Evolutionary conservation across 306 rosid genomes (phyloP).

Genomic region (Potentilla sterilis): DNA sequence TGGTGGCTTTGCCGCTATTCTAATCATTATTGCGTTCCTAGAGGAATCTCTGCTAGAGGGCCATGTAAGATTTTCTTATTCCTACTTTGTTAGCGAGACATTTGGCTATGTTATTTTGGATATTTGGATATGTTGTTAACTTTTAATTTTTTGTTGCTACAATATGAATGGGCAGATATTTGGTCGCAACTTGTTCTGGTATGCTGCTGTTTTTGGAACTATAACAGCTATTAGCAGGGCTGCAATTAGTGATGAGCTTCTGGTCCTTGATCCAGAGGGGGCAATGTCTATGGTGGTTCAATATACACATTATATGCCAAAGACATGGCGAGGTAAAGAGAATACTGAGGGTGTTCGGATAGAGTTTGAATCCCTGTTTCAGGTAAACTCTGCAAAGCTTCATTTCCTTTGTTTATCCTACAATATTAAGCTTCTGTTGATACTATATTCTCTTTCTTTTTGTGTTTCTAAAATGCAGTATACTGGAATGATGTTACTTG

Average conservation of each 20-base stretch:
- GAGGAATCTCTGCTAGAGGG: conserved; percentile 97
- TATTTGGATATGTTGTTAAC: background rate
- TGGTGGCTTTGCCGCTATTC: conserved; percentile 92
- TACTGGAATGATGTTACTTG: conserved; percentile 93
- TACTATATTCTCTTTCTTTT: conserved; percentile 18
- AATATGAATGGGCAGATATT: conserved; percentile 49
- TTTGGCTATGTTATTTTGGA: background rate
- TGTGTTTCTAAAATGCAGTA: conserved; percentile 50
- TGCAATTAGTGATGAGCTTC: conserved; percentile 60
- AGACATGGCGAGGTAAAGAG: conserved; percentile 93
- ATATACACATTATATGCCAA: conserved; percentile 94
- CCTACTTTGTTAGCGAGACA: conserved; percentile 2
- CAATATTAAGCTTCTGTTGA: conserved; percentile 13
- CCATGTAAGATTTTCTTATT: conserved; percentile 53
- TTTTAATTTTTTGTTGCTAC: conserved; percentile 2
- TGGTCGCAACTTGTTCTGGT: conserved; percentile 96
- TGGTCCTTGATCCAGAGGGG: conserved; percentile 77
- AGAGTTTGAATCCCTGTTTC: conserved; percentile 85
- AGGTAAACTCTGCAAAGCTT: conserved; percentile 41
- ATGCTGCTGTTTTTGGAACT: conserved; percentile 91
- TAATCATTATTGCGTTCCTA: conserved; percentile 82
- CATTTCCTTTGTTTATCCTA: background rate
- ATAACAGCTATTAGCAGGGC: conserved; percentile 85
- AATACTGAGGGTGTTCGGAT: conserved; percentile 52
- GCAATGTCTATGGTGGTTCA: conserved; percentile 85